Evolutionary conservation across 2,329 filamentous ascomycete species (phyloP).

Genomic region (Paraconiothyrium sp.): DNA sequence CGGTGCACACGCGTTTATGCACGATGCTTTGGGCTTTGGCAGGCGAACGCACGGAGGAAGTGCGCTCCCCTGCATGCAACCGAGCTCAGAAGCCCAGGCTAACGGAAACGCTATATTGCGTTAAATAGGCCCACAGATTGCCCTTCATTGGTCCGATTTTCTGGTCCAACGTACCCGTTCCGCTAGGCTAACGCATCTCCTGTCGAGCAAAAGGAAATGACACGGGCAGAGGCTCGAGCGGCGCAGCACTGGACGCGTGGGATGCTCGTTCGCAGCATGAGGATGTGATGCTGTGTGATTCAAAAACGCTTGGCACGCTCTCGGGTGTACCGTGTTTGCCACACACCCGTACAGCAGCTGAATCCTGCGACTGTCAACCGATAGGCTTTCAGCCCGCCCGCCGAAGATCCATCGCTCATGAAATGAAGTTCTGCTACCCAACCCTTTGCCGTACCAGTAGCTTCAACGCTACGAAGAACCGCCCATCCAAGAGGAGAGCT

Average conservation of each 20-base stretch:
- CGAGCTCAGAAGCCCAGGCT: slow-evolving; percentile 26
- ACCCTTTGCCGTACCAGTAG: slow-evolving; percentile 23
- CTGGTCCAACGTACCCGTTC: slow-evolving; percentile 36
- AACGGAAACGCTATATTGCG: slow-evolving; percentile 26
- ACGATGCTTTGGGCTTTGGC: slow-evolving; percentile 27
- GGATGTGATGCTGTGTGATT: slow-evolving; percentile 27
- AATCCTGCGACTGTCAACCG: slow-evolving; percentile 10
- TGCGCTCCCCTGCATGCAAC: slow-evolving; percentile 35
- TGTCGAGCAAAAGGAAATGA: slow-evolving; percentile 39
- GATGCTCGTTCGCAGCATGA: slow-evolving; percentile 17
- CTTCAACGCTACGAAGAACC: slow-evolving; percentile 24
- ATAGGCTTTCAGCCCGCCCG: slow-evolving; percentile 8
- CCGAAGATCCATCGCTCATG: slow-evolving; percentile 11
- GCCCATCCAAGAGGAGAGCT: slow-evolving; percentile 27
- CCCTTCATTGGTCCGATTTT: slow-evolving; percentile 32
- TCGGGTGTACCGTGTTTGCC: slow-evolving; percentile 15
- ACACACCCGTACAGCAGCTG: slow-evolving; percentile 14
- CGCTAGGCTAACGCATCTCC: slow-evolving; percentile 31
- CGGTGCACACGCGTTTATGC: slow-evolving; percentile 42
- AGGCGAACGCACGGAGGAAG: slow-evolving; percentile 34
- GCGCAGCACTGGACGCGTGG: slow-evolving; percentile 26
- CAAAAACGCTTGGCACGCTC: slow-evolving; percentile 17
- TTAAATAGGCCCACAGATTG: slow-evolving; percentile 17
- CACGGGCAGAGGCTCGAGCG: slow-evolving; percentile 24
- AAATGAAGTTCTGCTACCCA: slow-evolving; percentile 24